Evolutionary conservation across 768 basidiomycete genomes (phyloP).

Genomic region (Tylopilus vinaceipallidus): DNA sequence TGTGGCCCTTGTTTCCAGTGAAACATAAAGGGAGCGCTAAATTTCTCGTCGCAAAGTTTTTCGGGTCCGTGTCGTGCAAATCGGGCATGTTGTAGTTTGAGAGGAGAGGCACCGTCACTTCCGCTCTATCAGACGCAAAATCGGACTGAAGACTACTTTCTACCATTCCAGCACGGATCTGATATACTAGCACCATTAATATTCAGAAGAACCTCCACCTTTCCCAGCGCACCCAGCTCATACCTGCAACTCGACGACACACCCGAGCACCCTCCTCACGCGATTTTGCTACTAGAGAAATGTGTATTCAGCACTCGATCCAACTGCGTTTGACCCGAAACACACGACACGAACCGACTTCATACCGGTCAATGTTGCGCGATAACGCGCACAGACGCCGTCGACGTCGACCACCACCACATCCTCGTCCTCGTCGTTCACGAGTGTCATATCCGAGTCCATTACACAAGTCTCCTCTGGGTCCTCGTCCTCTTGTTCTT

Average conservation of each 20-base stretch:
- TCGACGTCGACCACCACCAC: constrained; percentile 14
- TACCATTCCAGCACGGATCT: not conserved
- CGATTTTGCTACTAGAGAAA: constrained; percentile 15
- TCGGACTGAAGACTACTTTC: not conserved
- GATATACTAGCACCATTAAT: not conserved
- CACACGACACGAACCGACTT: constrained; percentile 24
- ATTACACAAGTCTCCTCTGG: not conserved
- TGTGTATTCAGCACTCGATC: constrained; percentile 1
- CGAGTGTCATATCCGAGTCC: constrained; percentile 31
- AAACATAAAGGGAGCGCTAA: no score
- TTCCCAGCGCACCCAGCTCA: not conserved
- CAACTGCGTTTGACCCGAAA: not conserved
- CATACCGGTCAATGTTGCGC: constrained; percentile 13
- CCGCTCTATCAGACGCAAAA: not conserved
- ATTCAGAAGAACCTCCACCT: not conserved
- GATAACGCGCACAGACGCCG: constrained; percentile 20
- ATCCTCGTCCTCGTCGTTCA: constrained; percentile 22
- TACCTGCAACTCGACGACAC: constrained; percentile 17
- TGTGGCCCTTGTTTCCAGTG: no score
- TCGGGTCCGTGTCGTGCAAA: no score
- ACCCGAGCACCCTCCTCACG: constrained; percentile 4
- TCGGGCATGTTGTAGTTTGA: not conserved
- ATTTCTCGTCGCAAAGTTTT: not conserved
- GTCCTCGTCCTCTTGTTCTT: not conserved
- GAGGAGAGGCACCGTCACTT: not conserved